These are phyloP conservation scores for Solanum chacoense DNA, from an alignment of 305 asterid genomes.

Conservation along the genomic window DNA sequence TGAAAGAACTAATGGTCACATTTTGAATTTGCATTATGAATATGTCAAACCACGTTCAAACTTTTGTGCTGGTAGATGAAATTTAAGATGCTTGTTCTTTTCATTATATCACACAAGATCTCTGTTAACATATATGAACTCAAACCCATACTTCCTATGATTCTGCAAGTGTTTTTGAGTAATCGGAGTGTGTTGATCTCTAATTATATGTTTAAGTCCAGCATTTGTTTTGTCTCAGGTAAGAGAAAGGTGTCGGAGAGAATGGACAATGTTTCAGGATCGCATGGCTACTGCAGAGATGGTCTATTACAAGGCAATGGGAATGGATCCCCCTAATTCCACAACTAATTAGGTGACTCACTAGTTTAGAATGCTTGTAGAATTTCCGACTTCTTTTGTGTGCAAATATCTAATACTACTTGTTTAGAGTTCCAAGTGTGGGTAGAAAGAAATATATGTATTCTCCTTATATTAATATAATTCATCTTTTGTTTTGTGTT, in stretches of 20 bases:
- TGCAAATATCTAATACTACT: background rate
- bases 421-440: background rate
- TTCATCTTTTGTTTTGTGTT: background rate
- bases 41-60: background rate
- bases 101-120: background rate
- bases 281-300: slow-evolving; percentile 62
- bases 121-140: background rate
- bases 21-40: background rate
- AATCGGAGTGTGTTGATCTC: background rate
- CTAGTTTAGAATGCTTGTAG: background rate
- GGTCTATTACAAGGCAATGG: slow-evolving; percentile 51
- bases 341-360: slow-evolving; percentile 26
- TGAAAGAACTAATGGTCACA: background rate
- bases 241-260: slow-evolving; percentile 76
- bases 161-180: background rate
- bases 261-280: slow-evolving; percentile 76
- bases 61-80: background rate
- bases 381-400: background rate
- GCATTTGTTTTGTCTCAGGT: slow-evolving; percentile 33
- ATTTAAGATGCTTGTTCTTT: background rate
- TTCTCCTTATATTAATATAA: background rate
- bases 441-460: background rate
- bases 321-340: slow-evolving; percentile 57
- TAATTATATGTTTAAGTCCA: background rate
- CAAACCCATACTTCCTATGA: background rate